Base-by-base conservation (phyloP, 164 flowering plant species). In the Platanus orientalis region DNA sequence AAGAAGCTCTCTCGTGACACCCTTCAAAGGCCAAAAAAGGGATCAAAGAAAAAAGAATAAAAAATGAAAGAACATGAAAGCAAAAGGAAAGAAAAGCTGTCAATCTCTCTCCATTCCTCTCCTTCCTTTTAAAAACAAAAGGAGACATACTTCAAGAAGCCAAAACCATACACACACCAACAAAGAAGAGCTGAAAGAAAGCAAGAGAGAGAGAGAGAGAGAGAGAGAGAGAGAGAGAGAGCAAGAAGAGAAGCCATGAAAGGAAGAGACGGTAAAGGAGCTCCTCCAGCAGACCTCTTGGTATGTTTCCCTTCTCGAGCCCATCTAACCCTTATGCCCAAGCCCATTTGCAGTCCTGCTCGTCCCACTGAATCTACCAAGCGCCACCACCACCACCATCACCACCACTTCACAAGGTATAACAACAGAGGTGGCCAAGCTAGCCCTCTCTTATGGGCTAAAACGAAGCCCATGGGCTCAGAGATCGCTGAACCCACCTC, bases 221-320 rank as follows among this genome's bases (percentile, higher is more conserved):
- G 49, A 44, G 19, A 19, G 5, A 16, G 49, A 44, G 5, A 17
- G 19, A 44, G 49, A 14, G 2, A 14, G n/a, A 44, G 49, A 44
- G 14, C 19, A 44, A 44, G 53, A 19, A 65, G 27, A 47, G 26
- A 7, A 14, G 59, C 39, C 49, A 85, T 84, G 96, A 84, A 68
- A 70, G 77, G 84, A 53, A 84, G 85, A 81, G 84, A 78, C 61
- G 69, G 73, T 58, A 75, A 66, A 66, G 79, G 76, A 48, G 77
- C 81, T 57, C 80, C 73, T 12, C 65, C 92, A 3, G 69, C 94
- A 24, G 95, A 86, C 77, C 74, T 91, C 26, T 70, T 92, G 47
- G 93, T 86, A 10, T 90, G 96, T 73, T 92, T 93, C 59, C 98
- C 98, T 1, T 58, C 97, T 6, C 65, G 96, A 68, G 77, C 90